Base-by-base conservation (phyloP, 805 yeast species). In the Metschnikowia cerradonensis region DNA sequence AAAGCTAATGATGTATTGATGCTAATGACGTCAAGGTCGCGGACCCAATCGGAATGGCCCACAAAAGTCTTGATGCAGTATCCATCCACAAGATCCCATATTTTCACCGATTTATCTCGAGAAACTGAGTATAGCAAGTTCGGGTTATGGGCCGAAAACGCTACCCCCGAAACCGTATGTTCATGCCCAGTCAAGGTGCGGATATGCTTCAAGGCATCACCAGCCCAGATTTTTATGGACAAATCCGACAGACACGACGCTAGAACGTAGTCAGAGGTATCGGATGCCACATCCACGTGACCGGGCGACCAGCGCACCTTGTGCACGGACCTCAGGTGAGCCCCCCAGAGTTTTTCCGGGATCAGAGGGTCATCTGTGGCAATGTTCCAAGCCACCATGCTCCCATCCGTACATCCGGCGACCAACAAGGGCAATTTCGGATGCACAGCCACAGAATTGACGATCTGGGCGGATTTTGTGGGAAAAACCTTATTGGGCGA, bases 1-100 rank as follows among this genome's bases (percentile, higher is more conserved):
- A 44, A 23, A 14, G 53, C 39, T 7, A 63, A 42, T 13, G 49
- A 48, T 6, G 58, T 42, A 45, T 63, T 57, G 22, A 60, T 41
- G 45, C 57, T 52, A 0, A 61, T 65, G 10, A 63, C 70, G 54
- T 83, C 89, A 2, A 90, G 56, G 10, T 80, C 73, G 51, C 96
- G 72, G 3, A 90, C 90, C 97, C 97, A 91, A 56, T 90, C 96
- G 8, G 88, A 78, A 66, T 91, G 97, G 1, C 91, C 92, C 14
- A 79, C 75, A 50, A 90, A 80, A 0, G 88, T 80, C 52, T 78
- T 76, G 15, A 81, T 57, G 52, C 90, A 80, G 75, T 80, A 82
- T 0, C 96, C 96, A 3, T 81, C 75, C 2, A 72, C 66, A 6
- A 85, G 61, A 65, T 87, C 87, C 91, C 91, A 86, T 2, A 81